Conservation (phyloP, 108 stramenopile genomes). For the Nitzschia putrida region DNA sequence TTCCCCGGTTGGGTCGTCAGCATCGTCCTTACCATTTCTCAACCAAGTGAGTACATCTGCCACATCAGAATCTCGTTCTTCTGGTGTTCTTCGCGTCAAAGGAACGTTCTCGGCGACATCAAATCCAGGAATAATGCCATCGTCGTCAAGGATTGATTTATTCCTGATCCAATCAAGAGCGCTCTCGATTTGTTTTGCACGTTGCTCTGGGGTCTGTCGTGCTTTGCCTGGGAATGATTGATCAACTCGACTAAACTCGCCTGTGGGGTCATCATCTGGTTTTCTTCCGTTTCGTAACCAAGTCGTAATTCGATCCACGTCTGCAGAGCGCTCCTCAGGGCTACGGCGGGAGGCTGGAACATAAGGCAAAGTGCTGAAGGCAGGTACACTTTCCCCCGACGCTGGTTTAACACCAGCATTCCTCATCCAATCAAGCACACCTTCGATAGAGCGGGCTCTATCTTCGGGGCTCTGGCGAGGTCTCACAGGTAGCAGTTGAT, state of each 20-base stretch:
- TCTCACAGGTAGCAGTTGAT: conserved; percentile 26
- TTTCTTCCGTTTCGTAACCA: conserved; percentile 28
- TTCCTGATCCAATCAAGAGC: conserved; percentile 34
- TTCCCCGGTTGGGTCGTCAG: conserved; percentile 32
- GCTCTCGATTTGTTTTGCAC: conserved; percentile 43
- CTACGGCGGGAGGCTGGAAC: conserved; percentile 15
- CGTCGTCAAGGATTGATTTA: not conserved
- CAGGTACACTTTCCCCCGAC: not conserved
- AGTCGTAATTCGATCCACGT: conserved; percentile 21
- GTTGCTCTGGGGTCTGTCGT: conserved; percentile 14
- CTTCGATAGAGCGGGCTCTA: conserved; percentile 30
- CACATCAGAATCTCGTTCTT: conserved; percentile 22
- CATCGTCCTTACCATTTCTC: conserved; percentile 26
- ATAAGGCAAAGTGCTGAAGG: conserved; percentile 28
- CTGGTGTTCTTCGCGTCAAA: conserved; percentile 3
- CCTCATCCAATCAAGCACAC: conserved; percentile 43
- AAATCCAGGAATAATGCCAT: conserved; percentile 8
- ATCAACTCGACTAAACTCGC: conserved; percentile 26
- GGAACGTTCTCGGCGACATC: conserved; percentile 14
- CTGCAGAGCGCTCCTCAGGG: conserved; percentile 23
- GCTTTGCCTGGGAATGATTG: conserved; percentile 17
- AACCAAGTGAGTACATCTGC: conserved; percentile 40
- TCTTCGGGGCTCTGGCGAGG: conserved; percentile 12
- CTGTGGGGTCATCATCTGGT: not conserved
- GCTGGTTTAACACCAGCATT: conserved; percentile 18